These are phyloP conservation scores for Cardamine resedifolia DNA, from an alignment of 345 rosid genomes.

Conservation along the genomic window DNA sequence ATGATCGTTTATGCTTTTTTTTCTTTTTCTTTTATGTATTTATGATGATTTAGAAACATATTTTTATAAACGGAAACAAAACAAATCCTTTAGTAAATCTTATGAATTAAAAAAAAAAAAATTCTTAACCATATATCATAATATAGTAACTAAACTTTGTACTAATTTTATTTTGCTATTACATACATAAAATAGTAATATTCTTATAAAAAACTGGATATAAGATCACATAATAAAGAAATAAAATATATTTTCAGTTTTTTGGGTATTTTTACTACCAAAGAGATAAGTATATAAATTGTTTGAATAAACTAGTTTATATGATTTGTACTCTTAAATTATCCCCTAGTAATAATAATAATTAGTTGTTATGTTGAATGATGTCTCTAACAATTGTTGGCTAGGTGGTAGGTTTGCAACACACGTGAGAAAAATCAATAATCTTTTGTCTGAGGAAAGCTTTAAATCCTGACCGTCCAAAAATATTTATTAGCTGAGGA, in stretches of 20 bases:
- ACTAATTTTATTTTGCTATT: neutral
- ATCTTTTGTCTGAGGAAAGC: neutral
- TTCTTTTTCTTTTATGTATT: too few species aligned
- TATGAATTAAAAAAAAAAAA: too few species aligned
- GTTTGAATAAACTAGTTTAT: neutral
- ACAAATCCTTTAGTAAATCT: neutral
- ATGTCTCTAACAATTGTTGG: constrained; percentile 23
- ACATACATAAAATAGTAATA: too few species aligned
- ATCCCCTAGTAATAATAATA: neutral
- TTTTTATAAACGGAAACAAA: neutral
- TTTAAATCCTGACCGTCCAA: constrained; percentile 25
- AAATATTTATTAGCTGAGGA: constrained; percentile 4
- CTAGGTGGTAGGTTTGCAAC: constrained; percentile 26
- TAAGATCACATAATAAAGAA: neutral
- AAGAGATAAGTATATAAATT: too few species aligned
- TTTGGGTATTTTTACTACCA: too few species aligned
- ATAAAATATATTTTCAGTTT: neutral
- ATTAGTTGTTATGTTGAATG: constrained; percentile 27
- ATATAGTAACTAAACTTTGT: neutral
- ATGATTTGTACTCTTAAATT: neutral
- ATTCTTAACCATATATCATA: too few species aligned
- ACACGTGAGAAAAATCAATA: constrained; percentile 26
- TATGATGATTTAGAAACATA: too few species aligned
- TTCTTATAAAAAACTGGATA: neutral
- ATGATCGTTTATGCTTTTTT: too few species aligned